Conservation (phyloP, 345 rosid species). For the Durio zibethinus region DNA sequence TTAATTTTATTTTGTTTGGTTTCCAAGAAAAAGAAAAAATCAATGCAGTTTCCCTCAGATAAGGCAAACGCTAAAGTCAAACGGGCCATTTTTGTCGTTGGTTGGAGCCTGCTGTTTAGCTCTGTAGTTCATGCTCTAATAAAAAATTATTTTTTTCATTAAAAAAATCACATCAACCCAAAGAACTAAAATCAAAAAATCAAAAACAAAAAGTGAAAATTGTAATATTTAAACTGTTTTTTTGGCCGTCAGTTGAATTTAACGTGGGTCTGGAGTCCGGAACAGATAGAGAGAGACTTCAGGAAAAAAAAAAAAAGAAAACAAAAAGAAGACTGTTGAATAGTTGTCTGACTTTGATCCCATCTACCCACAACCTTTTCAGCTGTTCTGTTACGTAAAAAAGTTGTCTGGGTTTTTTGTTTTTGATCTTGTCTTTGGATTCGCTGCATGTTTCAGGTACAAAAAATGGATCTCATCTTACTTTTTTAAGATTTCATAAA, state of each 20-base stretch:
- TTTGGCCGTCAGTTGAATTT: too few species aligned
- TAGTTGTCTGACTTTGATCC: conserved; percentile 13
- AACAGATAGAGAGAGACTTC: conserved; percentile 7
- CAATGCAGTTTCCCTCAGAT: background rate
- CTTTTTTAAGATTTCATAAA: background rate
- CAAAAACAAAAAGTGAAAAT: background rate
- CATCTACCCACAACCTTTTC: background rate
- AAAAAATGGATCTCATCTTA: conserved; percentile 4
- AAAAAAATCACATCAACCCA: background rate
- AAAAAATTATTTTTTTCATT: background rate
- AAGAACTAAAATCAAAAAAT: background rate
- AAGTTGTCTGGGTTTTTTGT: conserved; percentile 13
- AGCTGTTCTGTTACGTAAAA: background rate
- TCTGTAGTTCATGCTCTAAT: background rate
- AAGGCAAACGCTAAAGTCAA: conserved; percentile 4
- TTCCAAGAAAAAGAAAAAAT: background rate
- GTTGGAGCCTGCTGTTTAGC: background rate
- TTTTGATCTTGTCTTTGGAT: conserved; percentile 11
- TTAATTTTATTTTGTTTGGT: background rate
- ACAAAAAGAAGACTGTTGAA: background rate
- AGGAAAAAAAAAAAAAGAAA: background rate
- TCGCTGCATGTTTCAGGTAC: conserved; percentile 16
- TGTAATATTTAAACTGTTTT: too few species aligned
- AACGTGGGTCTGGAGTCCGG: conserved; percentile 25
- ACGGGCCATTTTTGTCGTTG: conserved; percentile 2